phyloP scores from a whole-genome alignment of 1,284 basidiomycete genomes.

The Exsudoporus floridanus region DNA sequence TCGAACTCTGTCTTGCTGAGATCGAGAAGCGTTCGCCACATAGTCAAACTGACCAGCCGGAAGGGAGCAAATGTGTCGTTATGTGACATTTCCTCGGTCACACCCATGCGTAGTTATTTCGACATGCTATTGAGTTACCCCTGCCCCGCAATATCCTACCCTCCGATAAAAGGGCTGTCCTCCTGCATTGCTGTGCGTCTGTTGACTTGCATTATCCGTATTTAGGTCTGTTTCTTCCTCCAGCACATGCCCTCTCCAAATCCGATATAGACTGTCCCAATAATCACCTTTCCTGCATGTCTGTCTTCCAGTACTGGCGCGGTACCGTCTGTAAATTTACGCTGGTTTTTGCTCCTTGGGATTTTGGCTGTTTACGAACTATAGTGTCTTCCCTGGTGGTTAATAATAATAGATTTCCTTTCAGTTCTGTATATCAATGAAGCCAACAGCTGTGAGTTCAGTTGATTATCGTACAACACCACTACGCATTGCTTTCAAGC shows the following conservation, averaged over 20 bases:
- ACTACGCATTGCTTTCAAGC: slow-evolving; percentile 40
- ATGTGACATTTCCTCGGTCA: slow-evolving; percentile 52
- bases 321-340: slow-evolving; percentile 35
- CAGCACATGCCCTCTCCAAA: slow-evolving; percentile 19
- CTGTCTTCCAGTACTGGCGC: slow-evolving; percentile 22
- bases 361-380: slow-evolving; percentile 31
- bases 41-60: slow-evolving; percentile 57
- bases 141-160: slow-evolving; percentile 32
- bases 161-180: slow-evolving; percentile 15
- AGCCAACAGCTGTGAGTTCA: background rate
- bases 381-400: slow-evolving; percentile 41
- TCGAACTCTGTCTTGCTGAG: slow-evolving; percentile 84
- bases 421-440: background rate
- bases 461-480: background rate
- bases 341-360: slow-evolving; percentile 24
- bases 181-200: slow-evolving; percentile 33
- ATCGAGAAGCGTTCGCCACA: slow-evolving; percentile 74
- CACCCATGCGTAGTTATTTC: slow-evolving; percentile 20
- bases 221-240: slow-evolving; percentile 29
- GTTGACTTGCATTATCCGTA: slow-evolving; percentile 40
- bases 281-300: slow-evolving; percentile 31
- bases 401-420: slow-evolving; percentile 30
- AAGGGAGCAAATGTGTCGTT: slow-evolving; percentile 59
- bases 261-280: slow-evolving; percentile 33
- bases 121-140: slow-evolving; percentile 34